Evolutionary conservation across 78 protist species (phyloP).

Genomic region (Dictyostelium capitatum): DNA sequence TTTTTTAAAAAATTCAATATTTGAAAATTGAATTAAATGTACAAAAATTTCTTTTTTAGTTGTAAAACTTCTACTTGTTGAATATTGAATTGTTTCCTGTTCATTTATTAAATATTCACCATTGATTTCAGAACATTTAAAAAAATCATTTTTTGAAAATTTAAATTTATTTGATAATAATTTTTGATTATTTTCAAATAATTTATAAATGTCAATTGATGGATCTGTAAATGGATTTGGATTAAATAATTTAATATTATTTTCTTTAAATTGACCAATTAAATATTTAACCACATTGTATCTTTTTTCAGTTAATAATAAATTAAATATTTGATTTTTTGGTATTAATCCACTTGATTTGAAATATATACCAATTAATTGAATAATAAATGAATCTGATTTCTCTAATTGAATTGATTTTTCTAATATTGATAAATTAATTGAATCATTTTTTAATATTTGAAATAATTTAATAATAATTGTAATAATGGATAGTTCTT

Average conservation of each 20-base stretch:
- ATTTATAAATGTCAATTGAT: background rate
- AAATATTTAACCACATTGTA: background rate
- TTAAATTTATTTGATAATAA: too few relatives aligned
- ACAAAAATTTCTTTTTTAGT: background rate
- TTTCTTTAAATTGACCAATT: background rate
- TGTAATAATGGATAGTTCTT: background rate
- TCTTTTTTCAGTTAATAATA: background rate
- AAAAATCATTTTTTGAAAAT: too few relatives aligned
- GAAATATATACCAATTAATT: background rate
- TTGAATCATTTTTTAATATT: background rate
- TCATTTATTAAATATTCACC: too few relatives aligned
- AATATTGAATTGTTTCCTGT: too few relatives aligned
- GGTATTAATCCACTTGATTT: background rate
- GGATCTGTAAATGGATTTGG: constrained; percentile 8
- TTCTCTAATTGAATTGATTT: background rate
- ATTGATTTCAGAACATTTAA: too few relatives aligned
- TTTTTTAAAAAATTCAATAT: background rate
- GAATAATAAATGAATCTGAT: background rate
- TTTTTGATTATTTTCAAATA: background rate
- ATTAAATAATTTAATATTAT: background rate
- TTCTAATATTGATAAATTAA: background rate
- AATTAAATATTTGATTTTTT: background rate
- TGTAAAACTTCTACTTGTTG: background rate
- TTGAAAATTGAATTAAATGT: background rate
- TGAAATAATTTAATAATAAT: background rate